These are phyloP conservation scores for Globisporangium nagaii DNA, from an alignment of 352 stramenopile species.

Conservation along the genomic window DNA sequence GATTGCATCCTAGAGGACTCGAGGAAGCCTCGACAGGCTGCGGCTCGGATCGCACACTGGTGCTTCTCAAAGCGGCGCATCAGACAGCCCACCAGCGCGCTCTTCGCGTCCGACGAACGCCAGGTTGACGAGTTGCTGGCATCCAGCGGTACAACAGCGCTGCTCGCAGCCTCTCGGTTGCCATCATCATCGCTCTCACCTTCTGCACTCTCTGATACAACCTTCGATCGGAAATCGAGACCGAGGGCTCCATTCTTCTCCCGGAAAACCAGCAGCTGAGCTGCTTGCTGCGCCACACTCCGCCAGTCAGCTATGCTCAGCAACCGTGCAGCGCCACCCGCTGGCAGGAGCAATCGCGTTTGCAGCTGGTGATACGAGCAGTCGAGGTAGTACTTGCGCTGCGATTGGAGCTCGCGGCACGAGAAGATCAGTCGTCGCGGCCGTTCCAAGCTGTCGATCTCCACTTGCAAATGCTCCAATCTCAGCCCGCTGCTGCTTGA, in stretches of 20 bases:
- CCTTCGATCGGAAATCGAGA: not conserved
- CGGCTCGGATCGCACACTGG: slow-evolving; percentile 23
- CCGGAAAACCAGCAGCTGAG: slow-evolving; percentile 24
- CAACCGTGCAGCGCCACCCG: not conserved
- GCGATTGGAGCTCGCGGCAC: slow-evolving; percentile 39
- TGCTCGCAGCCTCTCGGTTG: not conserved
- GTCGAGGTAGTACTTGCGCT: slow-evolving; percentile 37
- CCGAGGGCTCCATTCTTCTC: slow-evolving; percentile 23
- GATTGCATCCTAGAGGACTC: not conserved
- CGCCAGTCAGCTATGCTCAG: slow-evolving; percentile 25
- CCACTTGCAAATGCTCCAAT: slow-evolving; percentile 31
- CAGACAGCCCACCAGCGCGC: slow-evolving; percentile 3
- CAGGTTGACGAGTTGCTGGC: not conserved
- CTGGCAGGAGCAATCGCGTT: slow-evolving; percentile 2
- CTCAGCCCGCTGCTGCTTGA: slow-evolving; percentile 6
- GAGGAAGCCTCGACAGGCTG: slow-evolving; percentile 4
- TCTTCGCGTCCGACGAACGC: not conserved
- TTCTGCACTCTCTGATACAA: not conserved
- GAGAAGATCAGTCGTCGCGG: slow-evolving; percentile 49
- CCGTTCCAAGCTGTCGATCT: slow-evolving; percentile 32
- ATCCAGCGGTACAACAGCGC: not conserved
- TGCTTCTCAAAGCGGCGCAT: slow-evolving; percentile 37
- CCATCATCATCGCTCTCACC: not conserved
- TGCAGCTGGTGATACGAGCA: slow-evolving; percentile 33
- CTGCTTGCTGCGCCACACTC: slow-evolving; percentile 12